These are phyloP conservation scores for Solanum hybrid DNA, from an alignment of 305 asterid species.

Conservation along the genomic window DNA sequence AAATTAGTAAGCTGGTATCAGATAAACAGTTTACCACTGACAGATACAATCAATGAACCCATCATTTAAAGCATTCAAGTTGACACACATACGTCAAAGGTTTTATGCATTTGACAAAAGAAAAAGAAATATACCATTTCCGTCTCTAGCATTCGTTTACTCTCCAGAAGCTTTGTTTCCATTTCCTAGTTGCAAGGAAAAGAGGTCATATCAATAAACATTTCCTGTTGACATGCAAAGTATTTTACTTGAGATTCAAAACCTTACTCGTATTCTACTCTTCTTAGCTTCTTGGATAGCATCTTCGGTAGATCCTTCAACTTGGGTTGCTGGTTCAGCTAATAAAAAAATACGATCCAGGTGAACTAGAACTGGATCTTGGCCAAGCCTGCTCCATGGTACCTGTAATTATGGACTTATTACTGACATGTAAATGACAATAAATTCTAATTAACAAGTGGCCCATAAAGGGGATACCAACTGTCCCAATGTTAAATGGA, in stretches of 20 bases:
- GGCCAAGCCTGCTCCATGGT: constrained; percentile 99
- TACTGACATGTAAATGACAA: constrained; percentile 12
- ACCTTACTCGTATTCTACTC: constrained; percentile 70
- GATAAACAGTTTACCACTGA: neutral
- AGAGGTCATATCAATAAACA: constrained; percentile 10
- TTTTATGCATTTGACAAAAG: constrained; percentile 2
- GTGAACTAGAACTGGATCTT: constrained; percentile 88
- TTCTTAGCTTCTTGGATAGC: constrained; percentile 83
- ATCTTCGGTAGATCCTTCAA: constrained; percentile 93
- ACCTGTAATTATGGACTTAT: constrained; percentile 44
- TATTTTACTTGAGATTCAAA: constrained; percentile 12
- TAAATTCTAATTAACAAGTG: neutral
- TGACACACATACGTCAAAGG: neutral
- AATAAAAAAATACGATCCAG: constrained; percentile 82
- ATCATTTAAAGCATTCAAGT: neutral
- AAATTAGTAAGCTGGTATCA: neutral
- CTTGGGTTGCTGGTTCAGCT: constrained; percentile 97
- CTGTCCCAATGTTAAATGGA: neutral
- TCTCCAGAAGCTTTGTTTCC: constrained; percentile 89
- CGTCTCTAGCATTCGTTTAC: constrained; percentile 46
- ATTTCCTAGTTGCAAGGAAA: constrained; percentile 47
- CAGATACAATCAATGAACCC: neutral
- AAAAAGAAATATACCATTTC: constrained; percentile 60
- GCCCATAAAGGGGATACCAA: neutral
- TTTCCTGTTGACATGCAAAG: neutral